Conservation (phyloP, 495 filamentous ascomycete species). For the Aspergillus campestris region DNA sequence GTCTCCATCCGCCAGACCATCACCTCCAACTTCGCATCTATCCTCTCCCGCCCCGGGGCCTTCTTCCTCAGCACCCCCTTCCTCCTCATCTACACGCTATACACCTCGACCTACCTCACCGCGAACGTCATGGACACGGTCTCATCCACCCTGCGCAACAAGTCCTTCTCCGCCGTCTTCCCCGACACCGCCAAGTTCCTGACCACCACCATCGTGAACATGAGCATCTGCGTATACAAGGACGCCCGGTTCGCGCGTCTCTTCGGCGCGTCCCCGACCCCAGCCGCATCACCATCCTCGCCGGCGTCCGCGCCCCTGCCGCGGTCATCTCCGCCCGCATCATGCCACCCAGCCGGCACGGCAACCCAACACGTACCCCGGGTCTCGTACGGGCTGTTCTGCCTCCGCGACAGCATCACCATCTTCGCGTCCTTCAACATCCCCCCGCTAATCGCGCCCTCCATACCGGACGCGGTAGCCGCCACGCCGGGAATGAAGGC, state of each 20-base stretch:
- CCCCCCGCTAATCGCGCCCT: slow-evolving; percentile 60
- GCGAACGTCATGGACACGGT: slow-evolving; percentile 83
- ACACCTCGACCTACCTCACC: slow-evolving; percentile 84
- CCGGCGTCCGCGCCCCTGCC: slow-evolving; percentile 1
- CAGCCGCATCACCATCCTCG: slow-evolving; percentile 40
- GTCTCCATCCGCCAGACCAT: slow-evolving; percentile 62
- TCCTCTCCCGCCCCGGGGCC: slow-evolving; percentile 58
- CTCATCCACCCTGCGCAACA: slow-evolving; percentile 53
- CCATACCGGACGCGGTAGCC: slow-evolving; percentile 37
- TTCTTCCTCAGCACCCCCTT: slow-evolving; percentile 77
- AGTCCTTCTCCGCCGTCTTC: slow-evolving; percentile 52
- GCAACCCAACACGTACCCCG: slow-evolving; percentile 25
- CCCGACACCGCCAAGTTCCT: slow-evolving; percentile 74
- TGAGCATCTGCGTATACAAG: slow-evolving; percentile 87
- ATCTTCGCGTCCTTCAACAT: slow-evolving; percentile 94
- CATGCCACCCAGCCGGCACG: slow-evolving; percentile 15
- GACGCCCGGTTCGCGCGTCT: slow-evolving; percentile 78
- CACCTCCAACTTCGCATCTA: slow-evolving; percentile 48
- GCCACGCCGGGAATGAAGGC: slow-evolving; percentile 44
- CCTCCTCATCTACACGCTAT: slow-evolving; percentile 78
- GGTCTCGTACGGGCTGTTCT: slow-evolving; percentile 69
- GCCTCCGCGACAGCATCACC: slow-evolving; percentile 76
- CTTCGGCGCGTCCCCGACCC: slow-evolving; percentile 49
- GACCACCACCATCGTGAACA: slow-evolving; percentile 74
- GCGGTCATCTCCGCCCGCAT: slow-evolving; percentile 7